These are phyloP conservation scores for Aegilops bicornis DNA, from an alignment of 176 grass and related monocot genomes.

Conservation along the genomic window DNA sequence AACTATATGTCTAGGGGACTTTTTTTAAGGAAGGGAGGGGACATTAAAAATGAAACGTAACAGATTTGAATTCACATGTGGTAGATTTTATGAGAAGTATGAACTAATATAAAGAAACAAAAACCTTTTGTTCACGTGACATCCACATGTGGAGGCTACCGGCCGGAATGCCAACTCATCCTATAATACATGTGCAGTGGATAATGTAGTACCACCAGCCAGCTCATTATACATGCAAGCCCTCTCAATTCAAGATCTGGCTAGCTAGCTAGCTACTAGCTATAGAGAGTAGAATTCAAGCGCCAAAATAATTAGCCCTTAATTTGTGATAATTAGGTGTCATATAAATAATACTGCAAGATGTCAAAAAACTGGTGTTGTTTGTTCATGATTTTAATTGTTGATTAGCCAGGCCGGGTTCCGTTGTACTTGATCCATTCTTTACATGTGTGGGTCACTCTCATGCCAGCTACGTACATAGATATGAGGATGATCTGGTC, in stretches of 20 bases:
- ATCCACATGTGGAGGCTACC: not conserved
- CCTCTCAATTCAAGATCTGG: constrained; percentile 1
- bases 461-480: constrained; percentile 28
- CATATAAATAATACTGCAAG: not conserved
- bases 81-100: not conserved
- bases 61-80: not conserved
- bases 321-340: not conserved
- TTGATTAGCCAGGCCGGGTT: not conserved
- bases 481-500: no score
- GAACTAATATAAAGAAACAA: not conserved
- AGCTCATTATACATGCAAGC: constrained; percentile 4
- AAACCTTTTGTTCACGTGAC: not conserved
- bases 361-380: not conserved
- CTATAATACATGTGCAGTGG: constrained; percentile 5
- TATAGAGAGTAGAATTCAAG: not conserved
- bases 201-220: constrained; percentile 1
- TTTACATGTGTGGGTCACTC: constrained; percentile 29
- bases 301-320: no score
- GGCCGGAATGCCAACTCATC: not conserved
- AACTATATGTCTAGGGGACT: not conserved
- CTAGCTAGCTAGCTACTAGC: not conserved
- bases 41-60: not conserved
- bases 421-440: not conserved
- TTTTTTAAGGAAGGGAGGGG: no score
- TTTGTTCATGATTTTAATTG: constrained; percentile 17